These are phyloP conservation scores for Plasmodium sp. DNA, from an alignment of 169 alveolate species.

Conservation along the genomic window DNA sequence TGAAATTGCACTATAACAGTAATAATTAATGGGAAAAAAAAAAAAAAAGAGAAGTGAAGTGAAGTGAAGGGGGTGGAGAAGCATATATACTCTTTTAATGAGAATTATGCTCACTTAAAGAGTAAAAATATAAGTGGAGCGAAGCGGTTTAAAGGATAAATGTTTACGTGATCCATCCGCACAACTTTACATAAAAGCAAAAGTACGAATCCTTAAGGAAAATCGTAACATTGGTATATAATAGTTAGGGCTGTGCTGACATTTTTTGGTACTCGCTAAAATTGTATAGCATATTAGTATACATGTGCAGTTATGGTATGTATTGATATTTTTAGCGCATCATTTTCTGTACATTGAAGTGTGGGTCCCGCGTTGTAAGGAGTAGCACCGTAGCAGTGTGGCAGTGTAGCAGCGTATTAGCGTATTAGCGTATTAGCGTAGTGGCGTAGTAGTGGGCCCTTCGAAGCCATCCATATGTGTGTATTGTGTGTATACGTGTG, in stretches of 20 bases:
- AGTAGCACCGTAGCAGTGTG: background rate
- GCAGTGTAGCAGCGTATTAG: background rate
- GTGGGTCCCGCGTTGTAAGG: background rate
- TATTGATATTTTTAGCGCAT: background rate
- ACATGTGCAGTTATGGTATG: background rate
- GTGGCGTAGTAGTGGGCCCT: background rate
- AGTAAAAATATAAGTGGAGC: background rate
- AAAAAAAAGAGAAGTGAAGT: background rate
- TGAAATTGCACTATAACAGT: constrained; percentile 2
- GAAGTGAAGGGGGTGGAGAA: background rate
- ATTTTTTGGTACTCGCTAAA: background rate
- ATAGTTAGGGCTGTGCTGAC: background rate
- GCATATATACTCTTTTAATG: background rate
- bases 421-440: too few relatives aligned
- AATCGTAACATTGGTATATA: background rate
- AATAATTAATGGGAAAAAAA: background rate
- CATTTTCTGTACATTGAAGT: background rate
- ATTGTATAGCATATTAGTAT: background rate
- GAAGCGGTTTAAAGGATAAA: background rate
- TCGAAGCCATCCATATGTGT: background rate
- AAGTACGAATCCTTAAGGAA: background rate
- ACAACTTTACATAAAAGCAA: background rate
- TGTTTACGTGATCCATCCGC: background rate
- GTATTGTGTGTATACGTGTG: background rate
- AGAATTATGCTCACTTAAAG: background rate